Base-by-base conservation (phyloP, 2,329 filamentous ascomycete genomes). In the Fusarium xyrophilum region DNA sequence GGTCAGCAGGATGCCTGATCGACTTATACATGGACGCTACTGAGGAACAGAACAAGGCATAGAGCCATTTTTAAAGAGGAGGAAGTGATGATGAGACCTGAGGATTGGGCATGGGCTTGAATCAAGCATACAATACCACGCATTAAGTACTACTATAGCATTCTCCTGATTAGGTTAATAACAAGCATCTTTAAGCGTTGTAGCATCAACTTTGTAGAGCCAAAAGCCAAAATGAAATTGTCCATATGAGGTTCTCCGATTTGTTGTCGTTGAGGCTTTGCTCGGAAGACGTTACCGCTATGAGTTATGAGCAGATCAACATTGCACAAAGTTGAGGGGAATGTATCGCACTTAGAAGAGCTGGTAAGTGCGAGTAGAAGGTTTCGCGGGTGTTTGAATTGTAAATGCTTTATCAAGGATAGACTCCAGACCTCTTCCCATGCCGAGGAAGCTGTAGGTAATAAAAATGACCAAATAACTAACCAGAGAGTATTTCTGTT, bases 21-120 rank as follows among this genome's bases (percentile, higher is more conserved):
- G 96, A 99, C 81, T 80, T 99, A 68, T 99, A 97, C 82, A 94
- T 97, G 84, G 96, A 99, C 78, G 95, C 93, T 21, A 84, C 86
- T 28, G 85, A 86, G 69, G 83, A 83, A 71, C 83, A 85, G 70
- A 77, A 71, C 30, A 47, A 42, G 38, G 58, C 51, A 50, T 68
- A 65, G 38, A 48, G n/a, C 15, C 19, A 30, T 30, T 38, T 32
- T 48, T 28, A 8, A 57, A 58, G 60, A 72, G 52, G 47, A 44
- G 62, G 55, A 60, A 44, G 52, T 8, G 50, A 43, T 21, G 30
- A 40, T 35, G 50, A 42, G 52, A 58, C 42, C 47, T 59, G 52
- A 59, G 58, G 43, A 56, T 54, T 60, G 58, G 42, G 28, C 51
- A 65, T 57, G 55, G 60, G 33, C 42, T 56, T 60, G 62, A 56